A percentile compares a stretch with the other conserved stretches of the same genome.
These are phyloP conservation scores for Elaeagnus macrophylla DNA, from an alignment of 306 rosid species.

Conservation along the genomic window DNA sequence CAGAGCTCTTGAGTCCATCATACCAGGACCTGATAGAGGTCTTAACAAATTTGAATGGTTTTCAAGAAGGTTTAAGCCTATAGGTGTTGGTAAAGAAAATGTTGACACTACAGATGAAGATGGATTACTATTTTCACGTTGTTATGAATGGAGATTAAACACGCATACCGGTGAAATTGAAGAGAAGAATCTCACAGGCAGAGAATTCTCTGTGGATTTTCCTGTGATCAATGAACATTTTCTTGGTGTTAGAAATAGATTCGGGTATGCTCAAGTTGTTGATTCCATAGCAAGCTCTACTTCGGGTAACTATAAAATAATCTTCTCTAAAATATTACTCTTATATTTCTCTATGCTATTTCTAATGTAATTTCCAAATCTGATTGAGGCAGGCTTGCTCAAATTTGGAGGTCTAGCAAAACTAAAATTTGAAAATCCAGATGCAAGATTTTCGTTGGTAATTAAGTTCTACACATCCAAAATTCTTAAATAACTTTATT, in stretches of 20 bases:
- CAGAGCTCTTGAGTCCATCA: slow-evolving; percentile 51
- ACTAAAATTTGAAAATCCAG: slow-evolving; percentile 42
- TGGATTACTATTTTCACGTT: slow-evolving; percentile 21
- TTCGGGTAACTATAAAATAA: slow-evolving; percentile 22
- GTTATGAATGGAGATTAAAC: slow-evolving; percentile 62
- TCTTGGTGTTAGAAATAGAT: slow-evolving; percentile 38
- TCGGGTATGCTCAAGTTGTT: slow-evolving; percentile 47
- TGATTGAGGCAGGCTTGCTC: slow-evolving; percentile 18
- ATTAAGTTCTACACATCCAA: background rate
- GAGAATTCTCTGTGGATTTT: slow-evolving; percentile 43
- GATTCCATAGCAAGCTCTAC: slow-evolving; percentile 32
- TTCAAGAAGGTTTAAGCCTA: slow-evolving; percentile 7
- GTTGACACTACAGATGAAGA: background rate
- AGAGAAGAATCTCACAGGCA: slow-evolving; percentile 38
- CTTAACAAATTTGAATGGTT: slow-evolving; percentile 26
- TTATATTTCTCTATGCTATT: no score
- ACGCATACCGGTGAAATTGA: slow-evolving; percentile 39
- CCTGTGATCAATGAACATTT: slow-evolving; percentile 47
- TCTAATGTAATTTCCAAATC: background rate
- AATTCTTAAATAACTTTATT: no score
- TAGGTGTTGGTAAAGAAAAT: background rate
- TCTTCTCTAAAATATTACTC: background rate
- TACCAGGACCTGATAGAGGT: slow-evolving; percentile 43
- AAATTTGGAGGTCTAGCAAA: slow-evolving; percentile 59
- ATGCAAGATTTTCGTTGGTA: slow-evolving; percentile 25